Base-by-base conservation (phyloP, 1,284 basidiomycete species). In the Fomitopsis betulina region DNA sequence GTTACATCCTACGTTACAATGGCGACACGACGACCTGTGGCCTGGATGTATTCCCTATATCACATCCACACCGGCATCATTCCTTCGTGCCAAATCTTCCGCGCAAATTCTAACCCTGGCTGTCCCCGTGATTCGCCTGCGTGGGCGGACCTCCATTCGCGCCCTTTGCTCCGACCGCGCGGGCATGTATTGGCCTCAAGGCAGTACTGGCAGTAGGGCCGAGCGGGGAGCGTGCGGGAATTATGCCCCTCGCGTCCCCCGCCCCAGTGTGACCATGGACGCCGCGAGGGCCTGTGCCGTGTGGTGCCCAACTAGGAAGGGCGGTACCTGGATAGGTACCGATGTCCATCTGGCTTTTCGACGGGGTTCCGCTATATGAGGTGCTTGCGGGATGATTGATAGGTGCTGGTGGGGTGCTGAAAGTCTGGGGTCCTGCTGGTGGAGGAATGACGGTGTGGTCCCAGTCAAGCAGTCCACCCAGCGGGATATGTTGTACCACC, bases 401-500 rank as follows among this genome's bases (percentile, higher is more conserved):
- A 27, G 42, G n/a, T 10, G 21, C 42, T 13, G 42, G 42, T 13
- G 45, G 5, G n/a, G 54, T 35, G n/a, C n/a, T 33, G 30, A 23
- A 42, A 30, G 27, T 32, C 27, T 33, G 43, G 30, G 43, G 33
- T 19, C 23, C 33, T 30, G 37, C 23, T 23, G 45, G 45, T 17
- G 25, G 35, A 33, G 45, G 35, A 8, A 21, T 13, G 27, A 33
- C 23, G 30, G 30, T 27, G 15, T 47, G 39, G 23, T 58, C 53
- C 89, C 89, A 92, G 66, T 84, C 81, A 56, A 93, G 72, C 15
- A 91, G 68, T 5, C 91, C 92, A 23, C 95, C 96, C 27, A 98
- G 82, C 33, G 89, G 89, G 47, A 98, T 81, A 68, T 98, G 96
- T 73, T 99, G 96, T 13, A 98, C 94, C 3, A 98, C 96, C 13